phyloP scores from a whole-genome alignment of 768 basidiomycete genomes.

The Lactarius sanguifluus region DNA sequence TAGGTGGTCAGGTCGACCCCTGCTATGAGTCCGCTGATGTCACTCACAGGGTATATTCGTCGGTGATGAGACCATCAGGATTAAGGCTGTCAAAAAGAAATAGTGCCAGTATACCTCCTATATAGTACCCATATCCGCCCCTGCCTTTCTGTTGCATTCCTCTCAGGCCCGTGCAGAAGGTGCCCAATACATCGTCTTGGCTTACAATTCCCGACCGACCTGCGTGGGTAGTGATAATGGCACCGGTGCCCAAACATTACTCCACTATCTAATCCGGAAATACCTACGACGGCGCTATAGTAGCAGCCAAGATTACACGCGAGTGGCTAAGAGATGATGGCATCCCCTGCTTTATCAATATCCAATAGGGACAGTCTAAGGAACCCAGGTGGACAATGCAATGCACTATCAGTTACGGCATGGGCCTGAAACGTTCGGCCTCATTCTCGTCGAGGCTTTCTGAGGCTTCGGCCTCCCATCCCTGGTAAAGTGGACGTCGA shows the following conservation, averaged over 20 bases:
- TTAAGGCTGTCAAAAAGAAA: slow-evolving; percentile 95
- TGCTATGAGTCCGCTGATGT: slow-evolving; percentile 18
- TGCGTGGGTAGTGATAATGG: not conserved
- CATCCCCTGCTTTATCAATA: no score
- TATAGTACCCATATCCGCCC: slow-evolving; percentile 1
- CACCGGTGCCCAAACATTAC: not conserved
- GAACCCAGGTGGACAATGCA: not conserved
- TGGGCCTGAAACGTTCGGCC: no score
- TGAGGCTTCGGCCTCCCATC: no score
- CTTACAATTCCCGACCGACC: not conserved
- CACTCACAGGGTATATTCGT: slow-evolving; percentile 81
- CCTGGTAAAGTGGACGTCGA: no score
- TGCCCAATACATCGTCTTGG: not conserved
- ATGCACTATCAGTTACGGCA: not conserved
- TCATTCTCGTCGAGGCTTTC: no score
- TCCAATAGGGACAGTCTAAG: no score
- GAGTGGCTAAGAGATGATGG: no score
- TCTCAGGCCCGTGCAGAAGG: not conserved
- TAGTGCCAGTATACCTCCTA: slow-evolving; percentile 43
- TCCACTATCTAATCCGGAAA: not conserved
- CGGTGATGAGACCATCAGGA: slow-evolving; percentile 87
- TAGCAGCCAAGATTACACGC: not conserved
- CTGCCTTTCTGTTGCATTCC: not conserved
- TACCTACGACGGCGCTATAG: not conserved
- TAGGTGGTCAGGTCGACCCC: slow-evolving; percentile 41